Percentiles rank a stretch among this genome's conserved stretches.
phyloP scores from a whole-genome alignment of 2,329 filamentous ascomycete species.

The Penicillium polonicum region DNA sequence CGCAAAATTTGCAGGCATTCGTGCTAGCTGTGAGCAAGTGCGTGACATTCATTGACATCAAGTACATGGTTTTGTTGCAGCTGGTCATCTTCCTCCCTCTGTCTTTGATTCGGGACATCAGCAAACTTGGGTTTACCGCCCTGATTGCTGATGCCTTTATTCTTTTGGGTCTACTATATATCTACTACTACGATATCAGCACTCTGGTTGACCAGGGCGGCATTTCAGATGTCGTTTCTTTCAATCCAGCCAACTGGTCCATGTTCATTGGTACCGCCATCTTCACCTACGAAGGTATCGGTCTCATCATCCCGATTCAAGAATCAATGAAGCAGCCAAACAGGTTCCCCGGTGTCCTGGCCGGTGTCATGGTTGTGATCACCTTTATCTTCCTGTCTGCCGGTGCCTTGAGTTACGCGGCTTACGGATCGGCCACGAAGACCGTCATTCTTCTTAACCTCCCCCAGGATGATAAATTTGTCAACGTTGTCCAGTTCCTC shows the following conservation, averaged over 20 bases:
- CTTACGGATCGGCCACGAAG: slow-evolving; percentile 91
- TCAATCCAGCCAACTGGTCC: slow-evolving; percentile 91
- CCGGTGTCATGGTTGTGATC: slow-evolving; percentile 91
- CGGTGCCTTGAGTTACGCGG: slow-evolving; percentile 91
- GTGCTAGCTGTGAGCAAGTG: slow-evolving; percentile 89
- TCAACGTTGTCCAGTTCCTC: slow-evolving; percentile 93
- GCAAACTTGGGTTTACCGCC: slow-evolving; percentile 93
- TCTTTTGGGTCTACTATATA: slow-evolving; percentile 82
- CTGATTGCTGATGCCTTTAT: slow-evolving; percentile 94
- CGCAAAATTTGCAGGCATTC: slow-evolving; percentile 92
- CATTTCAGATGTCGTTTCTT: slow-evolving; percentile 82
- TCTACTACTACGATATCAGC: slow-evolving; percentile 92
- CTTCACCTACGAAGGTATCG: slow-evolving; percentile 97
- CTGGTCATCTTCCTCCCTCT: slow-evolving; percentile 94
- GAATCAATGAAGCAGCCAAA: slow-evolving; percentile 90
- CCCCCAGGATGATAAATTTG: slow-evolving; percentile 90
- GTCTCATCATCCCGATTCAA: slow-evolving; percentile 96
- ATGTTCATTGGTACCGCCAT: slow-evolving; percentile 98
- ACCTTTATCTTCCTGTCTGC: slow-evolving; percentile 86
- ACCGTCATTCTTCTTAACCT: slow-evolving; percentile 96
- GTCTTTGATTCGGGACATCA: slow-evolving; percentile 91
- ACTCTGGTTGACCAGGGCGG: slow-evolving; percentile 72
- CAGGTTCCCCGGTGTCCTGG: slow-evolving; percentile 87
- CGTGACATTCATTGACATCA: slow-evolving; percentile 79
- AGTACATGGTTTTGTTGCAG: slow-evolving; percentile 88